Conservation (phyloP, 257 asterid genomes). For the Solanum neorickii region DNA sequence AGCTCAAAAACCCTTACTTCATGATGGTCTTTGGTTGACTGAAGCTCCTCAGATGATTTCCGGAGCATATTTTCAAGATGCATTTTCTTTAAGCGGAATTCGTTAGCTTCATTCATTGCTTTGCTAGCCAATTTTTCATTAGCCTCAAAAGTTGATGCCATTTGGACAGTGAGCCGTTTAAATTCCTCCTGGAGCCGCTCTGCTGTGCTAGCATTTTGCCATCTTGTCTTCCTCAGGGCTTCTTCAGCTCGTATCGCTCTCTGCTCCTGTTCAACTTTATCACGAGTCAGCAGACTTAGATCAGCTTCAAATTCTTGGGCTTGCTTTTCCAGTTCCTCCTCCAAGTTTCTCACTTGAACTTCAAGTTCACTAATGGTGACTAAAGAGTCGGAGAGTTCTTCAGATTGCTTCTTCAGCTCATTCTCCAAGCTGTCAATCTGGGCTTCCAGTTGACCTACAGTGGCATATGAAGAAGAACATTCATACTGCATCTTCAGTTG, state of each 20-base stretch:
- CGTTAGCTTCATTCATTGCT: conserved; percentile 72
- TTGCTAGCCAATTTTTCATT: conserved; percentile 77
- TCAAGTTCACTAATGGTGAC: conserved; percentile 45
- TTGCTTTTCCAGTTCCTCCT: conserved; percentile 81
- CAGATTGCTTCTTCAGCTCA: conserved; percentile 38
- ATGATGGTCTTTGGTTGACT: conserved; percentile 21
- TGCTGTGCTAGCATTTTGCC: conserved; percentile 70
- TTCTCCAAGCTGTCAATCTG: conserved; percentile 63
- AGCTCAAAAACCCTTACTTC: conserved; percentile 45
- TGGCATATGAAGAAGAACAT: conserved; percentile 49
- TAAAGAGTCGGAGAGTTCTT: conserved; percentile 33
- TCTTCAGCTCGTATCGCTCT: conserved; percentile 92
- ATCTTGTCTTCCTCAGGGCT: conserved; percentile 58
- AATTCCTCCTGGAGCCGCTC: conserved; percentile 83
- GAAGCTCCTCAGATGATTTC: conserved; percentile 47
- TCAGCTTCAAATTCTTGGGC: conserved; percentile 71
- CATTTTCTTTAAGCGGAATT: conserved; percentile 48
- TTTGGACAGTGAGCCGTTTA: conserved; percentile 59
- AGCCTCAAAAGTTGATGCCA: conserved; percentile 72
- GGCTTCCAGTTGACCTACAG: conserved; percentile 47
- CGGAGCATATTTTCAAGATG: conserved; percentile 47
- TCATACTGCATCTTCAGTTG: conserved; percentile 85
- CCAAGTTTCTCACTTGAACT: conserved; percentile 47
- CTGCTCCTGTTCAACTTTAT: conserved; percentile 84
- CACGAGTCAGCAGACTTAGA: conserved; percentile 39